phyloP scores from a whole-genome alignment of 1,284 basidiomycete genomes.

The Jaminaea rosea region DNA sequence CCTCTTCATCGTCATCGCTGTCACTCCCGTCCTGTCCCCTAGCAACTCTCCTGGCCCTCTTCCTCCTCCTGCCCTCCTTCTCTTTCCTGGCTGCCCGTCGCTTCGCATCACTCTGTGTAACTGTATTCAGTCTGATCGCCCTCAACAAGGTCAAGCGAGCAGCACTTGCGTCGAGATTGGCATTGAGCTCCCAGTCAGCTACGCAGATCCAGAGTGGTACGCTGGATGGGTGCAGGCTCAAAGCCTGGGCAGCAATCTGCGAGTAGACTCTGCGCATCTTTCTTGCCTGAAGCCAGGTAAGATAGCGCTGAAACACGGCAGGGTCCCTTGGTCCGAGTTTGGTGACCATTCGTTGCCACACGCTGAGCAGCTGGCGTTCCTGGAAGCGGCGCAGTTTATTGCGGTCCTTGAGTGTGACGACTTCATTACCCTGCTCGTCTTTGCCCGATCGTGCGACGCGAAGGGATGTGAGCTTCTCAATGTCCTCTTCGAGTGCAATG shows the following conservation, averaged over 20 bases:
- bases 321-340: constrained; percentile 75
- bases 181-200: constrained; percentile 72
- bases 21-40: no score
- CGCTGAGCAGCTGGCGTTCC: constrained; percentile 62
- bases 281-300: constrained; percentile 70
- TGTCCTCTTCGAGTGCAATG: constrained; percentile 64
- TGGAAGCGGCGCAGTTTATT: neutral
- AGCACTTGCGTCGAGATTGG: constrained; percentile 61
- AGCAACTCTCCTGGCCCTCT: neutral
- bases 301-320: constrained; percentile 77
- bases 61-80: no score
- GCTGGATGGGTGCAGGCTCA: constrained; percentile 74
- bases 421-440: neutral
- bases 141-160: constrained; percentile 76
- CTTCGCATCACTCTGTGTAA: neutral
- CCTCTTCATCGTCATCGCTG: neutral
- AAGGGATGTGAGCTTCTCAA: neutral
- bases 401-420: neutral
- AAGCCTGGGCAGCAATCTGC: constrained; percentile 54
- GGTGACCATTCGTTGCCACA: constrained; percentile 78
- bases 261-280: constrained; percentile 55
- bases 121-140: constrained; percentile 57
- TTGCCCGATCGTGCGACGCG: neutral
- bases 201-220: constrained; percentile 75
- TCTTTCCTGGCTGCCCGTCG: no score